phyloP scores from a whole-genome alignment of 2,329 filamentous ascomycete genomes.

The Penicillium rolfsii region DNA sequence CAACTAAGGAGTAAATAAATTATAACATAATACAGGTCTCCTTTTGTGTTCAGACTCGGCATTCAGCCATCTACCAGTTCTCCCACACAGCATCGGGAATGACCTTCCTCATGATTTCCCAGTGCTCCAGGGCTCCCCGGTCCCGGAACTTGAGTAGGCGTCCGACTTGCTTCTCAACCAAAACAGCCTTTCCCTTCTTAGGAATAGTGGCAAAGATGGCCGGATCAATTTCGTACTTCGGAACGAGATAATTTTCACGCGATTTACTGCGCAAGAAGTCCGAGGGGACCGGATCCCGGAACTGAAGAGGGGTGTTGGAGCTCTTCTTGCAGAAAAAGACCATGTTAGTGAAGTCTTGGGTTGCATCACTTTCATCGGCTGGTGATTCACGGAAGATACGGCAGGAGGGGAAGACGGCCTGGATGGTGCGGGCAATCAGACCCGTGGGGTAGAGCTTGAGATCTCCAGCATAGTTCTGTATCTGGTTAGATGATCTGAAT shows the following conservation, averaged over 20 bases:
- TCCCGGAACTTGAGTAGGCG: slow-evolving; percentile 73
- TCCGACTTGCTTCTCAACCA: slow-evolving; percentile 59
- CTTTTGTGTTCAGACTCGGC: not conserved
- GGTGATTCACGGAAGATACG: slow-evolving; percentile 84
- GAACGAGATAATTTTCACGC: slow-evolving; percentile 70
- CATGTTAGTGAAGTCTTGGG: slow-evolving; percentile 88
- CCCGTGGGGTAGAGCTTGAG: slow-evolving; percentile 74
- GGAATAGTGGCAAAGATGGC: slow-evolving; percentile 42
- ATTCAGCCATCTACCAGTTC: slow-evolving; percentile 66
- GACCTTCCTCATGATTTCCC: slow-evolving; percentile 87
- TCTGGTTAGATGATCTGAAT: slow-evolving; percentile 16
- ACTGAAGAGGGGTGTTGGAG: slow-evolving; percentile 56
- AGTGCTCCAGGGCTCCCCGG: slow-evolving; percentile 79
- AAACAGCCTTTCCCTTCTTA: slow-evolving; percentile 48
- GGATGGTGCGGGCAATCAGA: slow-evolving; percentile 81
- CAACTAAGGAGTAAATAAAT: not conserved
- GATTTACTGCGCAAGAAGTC: slow-evolving; percentile 76
- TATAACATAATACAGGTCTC: not conserved
- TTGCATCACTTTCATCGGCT: slow-evolving; percentile 48
- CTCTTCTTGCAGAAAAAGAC: slow-evolving; percentile 88
- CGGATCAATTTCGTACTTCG: slow-evolving; percentile 68
- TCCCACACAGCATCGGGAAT: slow-evolving; percentile 81
- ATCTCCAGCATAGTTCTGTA: slow-evolving; percentile 91
- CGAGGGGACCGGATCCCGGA: slow-evolving; percentile 64
- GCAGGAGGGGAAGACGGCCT: slow-evolving; percentile 81